Evolutionary conservation across 164 flowering plant genomes (phyloP), one percentile per base, ranked within the genome.

Genomic region (Nymphaea thermarum): DNA sequence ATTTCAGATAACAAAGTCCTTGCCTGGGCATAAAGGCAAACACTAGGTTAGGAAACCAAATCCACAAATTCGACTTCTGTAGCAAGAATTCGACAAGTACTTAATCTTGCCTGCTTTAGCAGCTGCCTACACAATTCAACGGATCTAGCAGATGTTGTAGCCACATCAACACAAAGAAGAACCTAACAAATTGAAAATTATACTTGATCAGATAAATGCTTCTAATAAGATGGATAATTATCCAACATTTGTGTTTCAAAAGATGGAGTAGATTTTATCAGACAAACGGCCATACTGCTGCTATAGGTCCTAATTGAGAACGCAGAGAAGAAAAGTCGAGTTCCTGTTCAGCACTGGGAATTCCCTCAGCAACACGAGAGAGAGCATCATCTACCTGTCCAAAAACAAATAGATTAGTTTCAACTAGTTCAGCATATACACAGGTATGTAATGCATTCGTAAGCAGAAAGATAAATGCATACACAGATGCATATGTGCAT

Each of bases 151-250:
- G 96, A 86, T 69, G 90, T 80, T 57, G 93, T 86, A 79, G 99
- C 96, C 66, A 91, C 85, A 74, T 95, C 99, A 71, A 90, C 80
- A 71, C 96, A 92, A 41, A 95, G 92, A 81, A 95, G 94, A 82
- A 87, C 84, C 99, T 95, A 79, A 62, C 63, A 77, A 61, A 51
- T 61, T 25, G 57, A 68, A 45, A 45, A 8, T 55, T 47, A 43
- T 41, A 63, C 11, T 14, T 43, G 15, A 63, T 41, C 42, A 66
- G 44, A 42, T 53, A 69, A 61, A 18, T 7, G 63, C 5, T 6
- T 61, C 5, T 25, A 61, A 61, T 5, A n/a, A 61, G 63, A 61
- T n/a, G 5, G 15, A 25, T 5, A n/a, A 61, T 16, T 15, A 61
- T 61, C 36, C 11, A 45, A 10, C 53, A 2, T 45, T 10, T 45